Evolutionary conservation across 805 yeast genomes (phyloP).

Genomic region (Saccharomycopsis babjevae): DNA sequence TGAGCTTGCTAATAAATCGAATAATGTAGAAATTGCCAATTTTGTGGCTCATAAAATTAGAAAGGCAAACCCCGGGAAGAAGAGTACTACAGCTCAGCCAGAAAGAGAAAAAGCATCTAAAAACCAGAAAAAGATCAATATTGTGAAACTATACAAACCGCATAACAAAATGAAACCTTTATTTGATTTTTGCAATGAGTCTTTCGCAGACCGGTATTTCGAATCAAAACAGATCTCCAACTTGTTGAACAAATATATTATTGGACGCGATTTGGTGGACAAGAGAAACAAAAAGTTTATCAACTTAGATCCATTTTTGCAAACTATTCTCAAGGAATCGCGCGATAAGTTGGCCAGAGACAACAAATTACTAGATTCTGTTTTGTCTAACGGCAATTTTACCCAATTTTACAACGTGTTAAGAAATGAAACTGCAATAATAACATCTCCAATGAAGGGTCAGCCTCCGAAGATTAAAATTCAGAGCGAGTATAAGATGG

Average conservation of each 20-base stretch:
- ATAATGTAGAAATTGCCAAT: constrained; percentile 39
- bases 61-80: constrained; percentile 16
- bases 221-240: constrained; percentile 44
- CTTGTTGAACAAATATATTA: constrained; percentile 47
- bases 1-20: constrained; percentile 35
- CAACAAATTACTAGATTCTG: constrained; percentile 34
- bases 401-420: constrained; percentile 41
- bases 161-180: constrained; percentile 38
- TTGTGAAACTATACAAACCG: constrained; percentile 46
- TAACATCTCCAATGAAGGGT: constrained; percentile 45
- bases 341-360: constrained; percentile 5
- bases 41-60: constrained; percentile 56
- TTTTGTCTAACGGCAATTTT: constrained; percentile 33
- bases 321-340: neutral
- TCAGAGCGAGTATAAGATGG: constrained; percentile 65
- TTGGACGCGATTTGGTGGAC: constrained; percentile 39
- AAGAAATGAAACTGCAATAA: constrained; percentile 30
- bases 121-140: constrained; percentile 23
- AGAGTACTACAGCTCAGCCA: neutral
- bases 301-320: constrained; percentile 36
- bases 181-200: constrained; percentile 33
- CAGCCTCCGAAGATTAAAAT: constrained; percentile 55
- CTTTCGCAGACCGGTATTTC: constrained; percentile 32
- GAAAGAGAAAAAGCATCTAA: constrained; percentile 18
- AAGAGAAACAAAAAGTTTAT: constrained; percentile 44